Evolutionary conservation across 1,284 basidiomycete genomes (phyloP), one percentile per base, ranked within the genome.

Genomic region (Ceratobasidium sp.): DNA sequence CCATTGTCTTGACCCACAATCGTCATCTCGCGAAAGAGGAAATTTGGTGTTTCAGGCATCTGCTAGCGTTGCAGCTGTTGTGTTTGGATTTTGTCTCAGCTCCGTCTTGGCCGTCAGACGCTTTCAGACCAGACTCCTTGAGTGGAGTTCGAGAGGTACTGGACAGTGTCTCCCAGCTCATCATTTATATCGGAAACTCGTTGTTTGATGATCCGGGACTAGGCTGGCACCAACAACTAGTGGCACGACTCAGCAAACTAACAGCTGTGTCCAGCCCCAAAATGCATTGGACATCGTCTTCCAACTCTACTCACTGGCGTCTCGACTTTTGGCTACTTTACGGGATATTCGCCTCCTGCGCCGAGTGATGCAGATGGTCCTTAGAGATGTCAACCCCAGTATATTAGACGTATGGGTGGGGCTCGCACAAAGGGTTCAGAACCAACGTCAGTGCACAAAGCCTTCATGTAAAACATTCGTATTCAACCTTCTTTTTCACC

Each of bases 371-470:
- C 85, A 87, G 69, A 84, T 86, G 52, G 85, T 94, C 8, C 81
- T 96, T 62, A 87, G 87, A 54, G 90, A 90, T 76, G 86, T 90
- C 0, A 88, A 88, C 2, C 87, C 85, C 52, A 84, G 84, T 0
- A 94, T 96, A 78, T 90, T 90, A 0, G 95, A 95, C 76, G 82
- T 87, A 49, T 97, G 96, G 95, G 84, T 97, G 64, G 81, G 84
- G 1, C 86, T 93, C 46, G 92, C 89, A 5, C 88, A 91, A 81
- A 88, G 84, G 76, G 77, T 91, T 4, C 89, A 93, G 80, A 89
- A 87, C 76, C 85, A 84, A 75, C 88, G 94, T 95, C 44, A 80
- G 80, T 78, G 83, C 78, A n/a, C n/a, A 2, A 34, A 51, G 76
- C 46, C 9, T 43, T 40, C 54, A 0, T 1, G 3, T 25, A 11